phyloP scores from a whole-genome alignment of 1,139 yeast genomes.

The Blastobotrys petasosporus region DNA sequence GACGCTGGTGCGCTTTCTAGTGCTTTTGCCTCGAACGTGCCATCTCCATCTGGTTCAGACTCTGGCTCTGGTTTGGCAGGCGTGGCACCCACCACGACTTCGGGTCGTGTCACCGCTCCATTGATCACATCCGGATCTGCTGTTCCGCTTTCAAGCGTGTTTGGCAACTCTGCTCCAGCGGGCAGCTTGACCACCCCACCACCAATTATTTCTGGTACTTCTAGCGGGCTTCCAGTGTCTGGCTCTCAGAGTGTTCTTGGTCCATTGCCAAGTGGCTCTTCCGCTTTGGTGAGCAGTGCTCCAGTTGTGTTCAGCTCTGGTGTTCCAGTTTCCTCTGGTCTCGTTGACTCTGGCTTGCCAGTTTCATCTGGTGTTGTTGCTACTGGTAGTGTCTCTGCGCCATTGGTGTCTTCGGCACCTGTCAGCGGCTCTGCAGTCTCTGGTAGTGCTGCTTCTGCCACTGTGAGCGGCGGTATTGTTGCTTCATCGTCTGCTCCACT shows the following conservation, averaged over 20 bases:
- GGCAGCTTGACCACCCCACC: slow-evolving; percentile 2
- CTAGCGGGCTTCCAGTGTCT: slow-evolving; percentile 6
- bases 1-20: not conserved
- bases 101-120: slow-evolving; percentile 13
- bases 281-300: not conserved
- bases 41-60: slow-evolving; percentile 4
- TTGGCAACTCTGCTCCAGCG: slow-evolving; percentile 10
- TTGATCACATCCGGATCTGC: slow-evolving; percentile 12
- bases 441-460: slow-evolving; percentile 1
- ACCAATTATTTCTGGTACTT: slow-evolving; percentile 6
- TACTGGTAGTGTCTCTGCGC: slow-evolving; percentile 3
- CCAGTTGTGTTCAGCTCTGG: slow-evolving; percentile 1
- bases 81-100: slow-evolving; percentile 1
- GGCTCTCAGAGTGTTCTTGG: slow-evolving; percentile 11
- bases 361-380: not conserved
- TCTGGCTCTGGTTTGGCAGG: slow-evolving; percentile 4
- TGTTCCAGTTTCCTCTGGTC: not conserved
- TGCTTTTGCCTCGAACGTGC: not conserved
- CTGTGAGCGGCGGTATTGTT: not conserved
- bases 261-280: slow-evolving; percentile 9
- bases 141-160: slow-evolving; percentile 12
- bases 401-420: not conserved
- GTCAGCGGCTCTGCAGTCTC: not conserved
- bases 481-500: slow-evolving; percentile 8
- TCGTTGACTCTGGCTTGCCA: not conserved